Base-by-base conservation (phyloP, 1,284 basidiomycete species). In the Volvariella surrecta region DNA sequence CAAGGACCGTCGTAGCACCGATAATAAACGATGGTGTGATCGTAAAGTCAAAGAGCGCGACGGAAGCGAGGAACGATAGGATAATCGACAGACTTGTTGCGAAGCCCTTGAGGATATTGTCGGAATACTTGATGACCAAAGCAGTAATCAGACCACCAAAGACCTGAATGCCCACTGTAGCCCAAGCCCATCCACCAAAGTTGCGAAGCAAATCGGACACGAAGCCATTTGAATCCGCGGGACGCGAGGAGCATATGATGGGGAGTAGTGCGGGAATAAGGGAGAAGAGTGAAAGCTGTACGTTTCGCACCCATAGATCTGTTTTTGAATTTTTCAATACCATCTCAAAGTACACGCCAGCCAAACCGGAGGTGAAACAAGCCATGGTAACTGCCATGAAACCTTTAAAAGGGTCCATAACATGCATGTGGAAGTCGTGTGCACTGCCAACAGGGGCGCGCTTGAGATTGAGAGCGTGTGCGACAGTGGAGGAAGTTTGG, bases 321-420 rank as follows among this genome's bases (percentile, higher is more conserved):
- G 81, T 79, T 52, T 81, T 79, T 8, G 88, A 89, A 52, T 80
- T 84, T 67, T 98, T 98, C 57, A 98, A 73, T 15, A 98, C 90
- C 83, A 94, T 93, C 68, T 98, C 95, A 55, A 98, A 97, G 68
- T 98, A 98, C 20, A 97, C 95, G 10, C 95, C 94, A 0, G 95
- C 95, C n/a, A 98, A 79, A 28, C 95, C 95, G 0, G 92, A 96
- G 0, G 93, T 97, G 64, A 97, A 81, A 67, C 94, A 98, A 0
- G 94, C 93, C 2, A 87, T 80, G 1, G 80, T 79, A 44, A 98
- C 93, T 0, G 95, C 95, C 20, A 76, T 61, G 56, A 88, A 96
- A 1, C 95, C 95, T 50, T 82, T 88, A 40, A 89, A 62, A 1
- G 89, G 84, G 54, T 83, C 78, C 89, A 95, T 89, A 38, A 60